phyloP scores from a whole-genome alignment of 345 rosid species.

The Eucalyptus erythrocorys region DNA sequence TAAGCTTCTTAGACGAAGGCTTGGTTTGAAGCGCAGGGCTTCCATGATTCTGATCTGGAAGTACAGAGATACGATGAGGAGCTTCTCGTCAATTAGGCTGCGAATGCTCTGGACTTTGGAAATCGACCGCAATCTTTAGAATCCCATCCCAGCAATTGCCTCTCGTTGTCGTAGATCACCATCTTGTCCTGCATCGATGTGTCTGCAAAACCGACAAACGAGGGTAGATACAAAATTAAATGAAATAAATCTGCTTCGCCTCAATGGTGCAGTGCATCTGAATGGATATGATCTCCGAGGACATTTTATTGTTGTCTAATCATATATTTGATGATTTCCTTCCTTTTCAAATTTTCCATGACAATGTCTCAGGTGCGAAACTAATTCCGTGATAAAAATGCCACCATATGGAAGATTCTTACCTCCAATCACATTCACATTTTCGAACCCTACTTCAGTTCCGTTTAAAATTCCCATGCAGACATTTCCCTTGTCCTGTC shows the following conservation, averaged over 20 bases:
- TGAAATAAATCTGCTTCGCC: not conserved
- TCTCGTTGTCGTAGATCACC: slow-evolving; percentile 80
- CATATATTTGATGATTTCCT: not conserved
- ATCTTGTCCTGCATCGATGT: slow-evolving; percentile 86
- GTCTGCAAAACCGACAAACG: slow-evolving; percentile 23
- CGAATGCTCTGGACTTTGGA: not conserved
- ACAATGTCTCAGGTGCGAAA: not conserved
- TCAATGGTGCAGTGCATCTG: not conserved
- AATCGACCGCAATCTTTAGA: not conserved
- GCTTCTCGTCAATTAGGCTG: not conserved
- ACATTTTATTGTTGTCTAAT: not conserved
- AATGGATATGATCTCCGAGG: not conserved
- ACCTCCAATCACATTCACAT: slow-evolving; percentile 79
- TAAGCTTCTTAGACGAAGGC: not conserved
- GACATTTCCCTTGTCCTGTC: slow-evolving; percentile 64
- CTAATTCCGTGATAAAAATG: not conserved
- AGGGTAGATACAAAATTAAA: not conserved
- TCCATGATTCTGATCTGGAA: not conserved
- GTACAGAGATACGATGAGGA: not conserved
- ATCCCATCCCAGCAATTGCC: slow-evolving; percentile 63
- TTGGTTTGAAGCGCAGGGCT: not conserved
- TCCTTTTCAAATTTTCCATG: not conserved
- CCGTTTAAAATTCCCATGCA: slow-evolving; percentile 90
- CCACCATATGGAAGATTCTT: not conserved
- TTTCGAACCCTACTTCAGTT: slow-evolving; percentile 48